Evolutionary conservation across 371 early-diverging fungal genomes (phyloP).

Genomic region (Actinomortierella ambigua): DNA sequence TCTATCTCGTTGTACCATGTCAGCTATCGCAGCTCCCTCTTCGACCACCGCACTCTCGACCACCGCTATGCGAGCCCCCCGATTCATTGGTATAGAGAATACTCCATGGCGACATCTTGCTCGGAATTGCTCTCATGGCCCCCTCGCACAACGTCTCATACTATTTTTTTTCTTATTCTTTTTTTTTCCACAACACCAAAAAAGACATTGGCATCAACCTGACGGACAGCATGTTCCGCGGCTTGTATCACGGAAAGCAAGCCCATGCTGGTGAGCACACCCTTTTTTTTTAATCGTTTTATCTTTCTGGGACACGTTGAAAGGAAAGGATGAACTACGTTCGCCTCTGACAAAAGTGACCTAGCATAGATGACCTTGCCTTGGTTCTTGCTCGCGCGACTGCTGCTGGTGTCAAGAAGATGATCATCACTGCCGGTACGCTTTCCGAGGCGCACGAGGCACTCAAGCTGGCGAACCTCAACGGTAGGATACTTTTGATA

Average conservation of each 20-base stretch:
- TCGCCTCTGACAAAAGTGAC: not conserved
- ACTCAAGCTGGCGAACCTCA: constrained; percentile 51
- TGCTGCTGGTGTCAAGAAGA: constrained; percentile 65
- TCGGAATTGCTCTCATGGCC: too few relatives aligned
- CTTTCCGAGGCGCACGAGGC: constrained; percentile 70
- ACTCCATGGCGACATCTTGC: too few relatives aligned
- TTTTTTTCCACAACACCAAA: too few relatives aligned
- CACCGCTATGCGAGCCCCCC: too few relatives aligned
- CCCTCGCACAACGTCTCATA: too few relatives aligned
- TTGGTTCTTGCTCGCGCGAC: constrained; percentile 69
- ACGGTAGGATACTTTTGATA: constrained; percentile 23
- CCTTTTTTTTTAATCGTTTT: not conserved
- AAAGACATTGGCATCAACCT: constrained; percentile 89
- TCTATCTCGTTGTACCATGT: too few relatives aligned
- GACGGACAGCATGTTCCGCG: constrained; percentile 85
- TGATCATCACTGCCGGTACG: constrained; percentile 81
- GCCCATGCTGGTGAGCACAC: constrained; percentile 62
- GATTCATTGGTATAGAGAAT: too few relatives aligned
- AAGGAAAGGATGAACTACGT: not conserved
- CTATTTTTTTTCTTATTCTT: too few relatives aligned
- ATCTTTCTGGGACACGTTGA: not conserved
- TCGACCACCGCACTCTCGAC: too few relatives aligned
- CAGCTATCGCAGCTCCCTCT: too few relatives aligned
- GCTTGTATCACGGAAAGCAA: constrained; percentile 79
- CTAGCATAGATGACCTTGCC: constrained; percentile 65